These are phyloP conservation scores for Myxozyma udenii DNA, from an alignment of 805 yeast genomes.

Conservation along the genomic window DNA sequence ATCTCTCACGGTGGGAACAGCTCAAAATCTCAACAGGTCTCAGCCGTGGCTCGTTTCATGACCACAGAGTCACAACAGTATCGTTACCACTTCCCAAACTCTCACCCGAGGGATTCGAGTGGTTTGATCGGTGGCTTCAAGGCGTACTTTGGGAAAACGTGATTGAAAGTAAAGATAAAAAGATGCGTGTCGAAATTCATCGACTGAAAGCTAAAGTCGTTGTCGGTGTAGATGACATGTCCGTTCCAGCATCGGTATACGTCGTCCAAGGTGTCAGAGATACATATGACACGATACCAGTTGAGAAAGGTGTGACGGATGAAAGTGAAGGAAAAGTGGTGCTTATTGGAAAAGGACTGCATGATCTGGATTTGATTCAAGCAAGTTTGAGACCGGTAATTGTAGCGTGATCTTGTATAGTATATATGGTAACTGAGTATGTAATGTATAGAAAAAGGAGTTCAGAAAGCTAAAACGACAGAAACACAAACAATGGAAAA, in stretches of 20 bases:
- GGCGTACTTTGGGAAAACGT: constrained; percentile 68
- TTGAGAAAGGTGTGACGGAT: constrained; percentile 40
- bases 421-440: background rate
- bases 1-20: constrained; percentile 18
- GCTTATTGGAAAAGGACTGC: constrained; percentile 67
- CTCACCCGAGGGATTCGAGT: constrained; percentile 37
- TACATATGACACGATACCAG: constrained; percentile 70
- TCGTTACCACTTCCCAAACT: constrained; percentile 48
- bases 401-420: too few species aligned
- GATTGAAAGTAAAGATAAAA: constrained; percentile 40
- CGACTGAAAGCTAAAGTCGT: constrained; percentile 75
- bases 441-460: background rate
- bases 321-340: constrained; percentile 52
- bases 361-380: constrained; percentile 29
- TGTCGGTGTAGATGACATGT: constrained; percentile 34
- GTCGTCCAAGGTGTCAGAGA: constrained; percentile 92
- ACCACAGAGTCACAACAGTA: constrained; percentile 49
- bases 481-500: background rate
- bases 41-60: constrained; percentile 26
- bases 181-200: constrained; percentile 49
- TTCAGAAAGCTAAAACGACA: background rate
- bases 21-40: background rate
- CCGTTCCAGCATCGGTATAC: too few species aligned
- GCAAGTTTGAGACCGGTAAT: background rate
- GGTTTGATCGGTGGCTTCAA: constrained; percentile 65